These are phyloP conservation scores for Berberis thunbergii DNA, from an alignment of 164 flowering plant species.

Conservation along the genomic window DNA sequence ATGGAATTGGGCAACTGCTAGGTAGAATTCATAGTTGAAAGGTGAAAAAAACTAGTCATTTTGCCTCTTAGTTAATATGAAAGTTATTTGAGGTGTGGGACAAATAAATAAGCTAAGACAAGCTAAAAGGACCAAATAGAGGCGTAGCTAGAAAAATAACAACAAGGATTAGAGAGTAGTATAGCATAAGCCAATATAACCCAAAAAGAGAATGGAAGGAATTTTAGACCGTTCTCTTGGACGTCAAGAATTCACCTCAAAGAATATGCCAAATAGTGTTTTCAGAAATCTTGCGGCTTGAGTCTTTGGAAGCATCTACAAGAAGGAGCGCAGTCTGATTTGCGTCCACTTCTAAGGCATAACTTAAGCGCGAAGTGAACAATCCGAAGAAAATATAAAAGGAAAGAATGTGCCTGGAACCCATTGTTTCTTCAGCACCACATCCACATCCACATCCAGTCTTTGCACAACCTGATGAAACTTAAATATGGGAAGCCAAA, in stretches of 20 bases:
- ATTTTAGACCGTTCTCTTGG: no score
- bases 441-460: constrained; percentile 19
- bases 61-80: no score
- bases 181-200: no score
- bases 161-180: no score
- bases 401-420: constrained; percentile 1
- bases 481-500: not conserved
- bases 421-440: constrained; percentile 25
- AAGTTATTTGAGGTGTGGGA: no score
- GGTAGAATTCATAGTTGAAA: no score
- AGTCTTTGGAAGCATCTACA: constrained; percentile 22
- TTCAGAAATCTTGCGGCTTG: constrained; percentile 42
- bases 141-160: no score
- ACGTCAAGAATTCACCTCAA: constrained; percentile 50
- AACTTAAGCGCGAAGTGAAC: constrained; percentile 11
- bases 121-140: no score
- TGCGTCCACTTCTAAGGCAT: constrained; percentile 9
- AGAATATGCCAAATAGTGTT: constrained; percentile 75
- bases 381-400: constrained; percentile 10
- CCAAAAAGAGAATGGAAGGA: no score
- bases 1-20: no score
- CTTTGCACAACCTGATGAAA: constrained; percentile 5
- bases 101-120: no score
- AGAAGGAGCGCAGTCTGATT: constrained; percentile 14
- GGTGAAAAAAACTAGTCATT: no score